These are phyloP conservation scores for Arthrobotrys sinensis DNA, from an alignment of 2,329 filamentous ascomycete genomes.

Conservation along the genomic window DNA sequence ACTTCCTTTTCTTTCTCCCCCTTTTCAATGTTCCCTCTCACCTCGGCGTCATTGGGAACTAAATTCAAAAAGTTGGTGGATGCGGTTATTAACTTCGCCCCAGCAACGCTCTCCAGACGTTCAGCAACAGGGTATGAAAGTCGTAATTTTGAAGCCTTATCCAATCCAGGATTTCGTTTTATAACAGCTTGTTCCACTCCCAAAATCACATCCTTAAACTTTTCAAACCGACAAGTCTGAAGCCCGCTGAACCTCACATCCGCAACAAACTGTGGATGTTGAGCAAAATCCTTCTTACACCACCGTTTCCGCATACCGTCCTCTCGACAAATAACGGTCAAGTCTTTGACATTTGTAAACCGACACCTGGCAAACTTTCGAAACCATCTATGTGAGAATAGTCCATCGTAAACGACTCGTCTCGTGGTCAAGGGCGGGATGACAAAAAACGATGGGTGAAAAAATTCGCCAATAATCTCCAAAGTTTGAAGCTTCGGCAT, in stretches of 20 bases:
- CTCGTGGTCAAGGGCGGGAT: background rate
- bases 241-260: background rate
- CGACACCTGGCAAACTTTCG: conserved; percentile 7
- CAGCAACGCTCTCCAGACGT: background rate
- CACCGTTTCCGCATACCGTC: too few species aligned
- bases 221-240: background rate
- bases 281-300: background rate
- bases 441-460: conserved; percentile 24
- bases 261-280: background rate
- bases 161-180: background rate
- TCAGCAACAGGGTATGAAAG: background rate
- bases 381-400: conserved; percentile 19
- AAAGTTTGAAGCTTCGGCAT: background rate
- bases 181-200: background rate
- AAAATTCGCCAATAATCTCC: background rate
- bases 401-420: background rate
- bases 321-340: background rate
- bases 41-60: background rate
- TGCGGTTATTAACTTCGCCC: background rate
- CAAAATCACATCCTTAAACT: background rate
- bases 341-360: background rate
- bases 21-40: background rate
- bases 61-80: background rate
- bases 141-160: background rate
- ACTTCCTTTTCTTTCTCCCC: background rate